phyloP scores from a whole-genome alignment of 2,329 filamentous ascomycete species.

The Paraphoma sp. region DNA sequence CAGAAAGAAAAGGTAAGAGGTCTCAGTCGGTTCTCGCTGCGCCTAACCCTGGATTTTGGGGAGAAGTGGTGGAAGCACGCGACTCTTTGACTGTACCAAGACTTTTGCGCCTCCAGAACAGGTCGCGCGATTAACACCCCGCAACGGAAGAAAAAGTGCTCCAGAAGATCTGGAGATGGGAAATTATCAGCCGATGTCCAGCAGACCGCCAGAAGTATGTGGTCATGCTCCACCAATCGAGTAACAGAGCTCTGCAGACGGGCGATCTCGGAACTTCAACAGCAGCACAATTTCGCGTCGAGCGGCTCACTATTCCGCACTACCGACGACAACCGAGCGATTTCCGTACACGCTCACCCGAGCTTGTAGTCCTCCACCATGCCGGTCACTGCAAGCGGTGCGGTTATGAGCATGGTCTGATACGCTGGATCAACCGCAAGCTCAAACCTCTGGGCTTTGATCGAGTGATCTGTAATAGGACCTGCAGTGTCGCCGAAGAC shows the following conservation, averaged over 20 bases:
- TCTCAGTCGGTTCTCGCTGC: no score
- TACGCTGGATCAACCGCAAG: background rate
- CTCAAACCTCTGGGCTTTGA: background rate
- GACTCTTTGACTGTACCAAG: no score
- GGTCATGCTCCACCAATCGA: slow-evolving; percentile 19
- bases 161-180: slow-evolving; percentile 1
- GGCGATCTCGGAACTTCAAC: slow-evolving; percentile 15
- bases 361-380: slow-evolving; percentile 5
- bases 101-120: no score
- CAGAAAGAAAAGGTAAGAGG: no score
- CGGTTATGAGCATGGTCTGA: background rate
- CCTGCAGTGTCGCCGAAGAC: background rate
- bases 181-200: slow-evolving; percentile 23
- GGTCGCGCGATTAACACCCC: background rate
- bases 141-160: background rate
- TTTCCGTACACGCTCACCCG: slow-evolving; percentile 3
- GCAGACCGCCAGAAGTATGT: slow-evolving; percentile 10
- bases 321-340: slow-evolving; percentile 32
- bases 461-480: background rate
- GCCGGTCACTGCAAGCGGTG: background rate
- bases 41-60: no score
- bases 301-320: slow-evolving; percentile 12
- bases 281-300: slow-evolving; percentile 11
- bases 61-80: no score
- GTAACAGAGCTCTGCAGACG: slow-evolving; percentile 11